A percentile compares a stretch with the other conserved stretches of the same genome.
These are phyloP conservation scores for Phyllostachys edulis DNA, from an alignment of 176 grass and related monocot genomes.

Conservation along the genomic window DNA sequence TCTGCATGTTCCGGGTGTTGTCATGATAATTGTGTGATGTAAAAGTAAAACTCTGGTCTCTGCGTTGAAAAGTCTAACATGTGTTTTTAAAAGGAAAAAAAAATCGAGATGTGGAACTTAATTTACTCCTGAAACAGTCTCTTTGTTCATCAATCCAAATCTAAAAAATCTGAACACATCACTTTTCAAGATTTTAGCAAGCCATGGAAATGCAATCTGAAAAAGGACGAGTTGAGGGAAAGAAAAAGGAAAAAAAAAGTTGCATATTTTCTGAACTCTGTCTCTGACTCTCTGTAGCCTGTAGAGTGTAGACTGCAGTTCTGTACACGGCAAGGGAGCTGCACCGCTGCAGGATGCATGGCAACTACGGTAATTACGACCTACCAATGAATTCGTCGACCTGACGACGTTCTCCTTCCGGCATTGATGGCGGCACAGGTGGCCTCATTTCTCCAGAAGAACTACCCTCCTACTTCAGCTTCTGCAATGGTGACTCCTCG, in stretches of 20 bases:
- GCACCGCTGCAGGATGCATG: background rate
- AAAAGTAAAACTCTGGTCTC: background rate
- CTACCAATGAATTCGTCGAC: background rate
- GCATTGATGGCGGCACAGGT: conserved; percentile 35
- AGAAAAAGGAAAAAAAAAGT: background rate
- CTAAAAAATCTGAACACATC: no score
- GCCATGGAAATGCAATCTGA: background rate
- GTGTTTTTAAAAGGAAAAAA: background rate
- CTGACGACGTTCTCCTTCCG: background rate
- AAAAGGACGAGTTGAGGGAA: background rate
- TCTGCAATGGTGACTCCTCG: conserved; percentile 18
- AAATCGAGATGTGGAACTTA: background rate
- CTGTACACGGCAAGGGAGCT: background rate
- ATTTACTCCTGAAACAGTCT: background rate
- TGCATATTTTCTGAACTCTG: background rate
- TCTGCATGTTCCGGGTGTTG: background rate
- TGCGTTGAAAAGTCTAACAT: background rate
- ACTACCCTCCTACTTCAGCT: background rate
- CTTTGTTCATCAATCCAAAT: no score
- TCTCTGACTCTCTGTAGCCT: background rate
- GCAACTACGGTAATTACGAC: background rate
- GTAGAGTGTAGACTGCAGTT: no score
- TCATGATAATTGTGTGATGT: background rate
- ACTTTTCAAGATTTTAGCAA: background rate
- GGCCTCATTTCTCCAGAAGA: conserved; percentile 29